Evolutionary conservation across 164 flowering plant species (phyloP).

Genomic region (Buxus sempervirens): DNA sequence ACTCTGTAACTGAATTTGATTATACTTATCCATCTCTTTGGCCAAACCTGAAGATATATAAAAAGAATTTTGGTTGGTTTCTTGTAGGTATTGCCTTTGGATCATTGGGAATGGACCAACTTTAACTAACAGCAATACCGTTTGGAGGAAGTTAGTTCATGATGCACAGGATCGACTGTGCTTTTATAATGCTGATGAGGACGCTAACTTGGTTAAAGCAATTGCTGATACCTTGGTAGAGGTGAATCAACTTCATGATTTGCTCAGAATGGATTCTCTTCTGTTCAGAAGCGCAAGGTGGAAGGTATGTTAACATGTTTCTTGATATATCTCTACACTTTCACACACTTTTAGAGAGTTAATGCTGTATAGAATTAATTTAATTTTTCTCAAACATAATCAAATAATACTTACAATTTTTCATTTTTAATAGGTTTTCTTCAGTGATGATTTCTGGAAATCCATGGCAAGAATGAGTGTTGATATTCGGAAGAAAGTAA

Average conservation of each 20-base stretch:
- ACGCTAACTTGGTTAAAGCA: too few relatives aligned
- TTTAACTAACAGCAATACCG: conserved; percentile 18
- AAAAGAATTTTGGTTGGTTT: too few relatives aligned
- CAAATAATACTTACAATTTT: too few relatives aligned
- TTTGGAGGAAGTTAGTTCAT: conserved; percentile 26
- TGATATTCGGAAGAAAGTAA: too few relatives aligned
- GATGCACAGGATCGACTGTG: too few relatives aligned
- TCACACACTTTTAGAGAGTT: neutral
- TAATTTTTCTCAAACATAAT: neutral
- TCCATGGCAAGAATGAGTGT: conserved; percentile 26
- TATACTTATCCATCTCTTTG: too few relatives aligned
- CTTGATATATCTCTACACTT: neutral
- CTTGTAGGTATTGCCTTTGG: too few relatives aligned
- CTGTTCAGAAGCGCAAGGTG: conserved; percentile 21
- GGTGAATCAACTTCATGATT: conserved; percentile 12
- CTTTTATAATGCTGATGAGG: too few relatives aligned
- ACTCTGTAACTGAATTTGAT: conserved; percentile 18
- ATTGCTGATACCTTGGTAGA: conserved; percentile 16
- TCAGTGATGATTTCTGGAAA: conserved; percentile 27
- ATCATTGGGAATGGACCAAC: too few relatives aligned
- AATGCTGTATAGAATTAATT: too few relatives aligned
- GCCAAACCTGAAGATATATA: too few relatives aligned
- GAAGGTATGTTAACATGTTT: conserved; percentile 23
- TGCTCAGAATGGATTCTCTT: too few relatives aligned
- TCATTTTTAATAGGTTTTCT: conserved; percentile 28